Conservation (phyloP, 108 stramenopile genomes). For the Cylindrotheca closterium region DNA sequence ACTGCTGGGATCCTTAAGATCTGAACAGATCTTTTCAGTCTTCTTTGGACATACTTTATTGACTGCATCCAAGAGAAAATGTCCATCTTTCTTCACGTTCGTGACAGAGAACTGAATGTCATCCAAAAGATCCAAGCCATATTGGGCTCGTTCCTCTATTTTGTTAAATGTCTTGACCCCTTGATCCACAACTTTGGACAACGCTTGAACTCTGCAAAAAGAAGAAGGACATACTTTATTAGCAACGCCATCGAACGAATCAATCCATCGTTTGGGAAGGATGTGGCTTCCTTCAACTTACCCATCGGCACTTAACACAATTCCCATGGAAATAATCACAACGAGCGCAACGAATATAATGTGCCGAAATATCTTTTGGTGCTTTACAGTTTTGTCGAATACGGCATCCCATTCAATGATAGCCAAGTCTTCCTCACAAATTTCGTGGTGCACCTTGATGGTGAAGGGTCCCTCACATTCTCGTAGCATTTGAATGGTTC, state of each 20-base stretch:
- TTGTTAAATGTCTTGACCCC: not conserved
- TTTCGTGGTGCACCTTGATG: not conserved
- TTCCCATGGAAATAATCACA: not conserved
- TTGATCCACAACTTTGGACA: not conserved
- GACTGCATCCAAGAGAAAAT: not conserved
- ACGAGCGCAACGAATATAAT: not conserved
- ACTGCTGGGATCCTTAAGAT: not conserved
- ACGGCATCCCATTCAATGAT: not conserved
- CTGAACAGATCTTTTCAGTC: not conserved
- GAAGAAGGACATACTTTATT: too few relatives aligned
- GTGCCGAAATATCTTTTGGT: not conserved
- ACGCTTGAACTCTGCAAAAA: not conserved
- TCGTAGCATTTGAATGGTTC: not conserved
- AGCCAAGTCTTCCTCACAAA: not conserved
- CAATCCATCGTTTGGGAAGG: too few relatives aligned
- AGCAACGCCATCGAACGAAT: too few relatives aligned
- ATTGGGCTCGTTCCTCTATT: not conserved
- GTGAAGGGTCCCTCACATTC: not conserved
- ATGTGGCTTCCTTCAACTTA: too few relatives aligned
- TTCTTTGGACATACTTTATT: not conserved
- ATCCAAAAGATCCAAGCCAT: not conserved
- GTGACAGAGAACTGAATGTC: not conserved
- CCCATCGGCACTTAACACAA: not conserved
- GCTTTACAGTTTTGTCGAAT: not conserved
- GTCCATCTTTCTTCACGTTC: not conserved